Percentiles rank a stretch among this genome's conserved stretches.
phyloP scores from a whole-genome alignment of 116 monocot species.

The Posidonia oceanica region DNA sequence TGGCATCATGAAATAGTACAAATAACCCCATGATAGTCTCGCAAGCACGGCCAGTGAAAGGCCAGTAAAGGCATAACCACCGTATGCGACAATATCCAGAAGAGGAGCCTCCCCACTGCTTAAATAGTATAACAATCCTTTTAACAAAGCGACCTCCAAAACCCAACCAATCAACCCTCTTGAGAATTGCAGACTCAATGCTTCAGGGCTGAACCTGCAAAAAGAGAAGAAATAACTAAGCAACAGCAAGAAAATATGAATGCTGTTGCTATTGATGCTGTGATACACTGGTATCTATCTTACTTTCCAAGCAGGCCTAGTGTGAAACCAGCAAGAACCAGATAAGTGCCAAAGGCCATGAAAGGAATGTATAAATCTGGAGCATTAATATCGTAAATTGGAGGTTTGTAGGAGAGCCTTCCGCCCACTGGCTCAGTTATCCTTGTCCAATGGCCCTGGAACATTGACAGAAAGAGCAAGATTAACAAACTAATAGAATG shows the following conservation, averaged over 20 bases:
- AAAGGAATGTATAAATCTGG: slow-evolving; percentile 62
- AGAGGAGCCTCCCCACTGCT: slow-evolving; percentile 41
- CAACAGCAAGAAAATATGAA: background rate
- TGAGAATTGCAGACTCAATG: slow-evolving; percentile 28
- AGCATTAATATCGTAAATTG: slow-evolving; percentile 61
- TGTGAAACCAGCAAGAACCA: slow-evolving; percentile 43
- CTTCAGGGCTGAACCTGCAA: slow-evolving; percentile 42
- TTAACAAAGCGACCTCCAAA: slow-evolving; percentile 26
- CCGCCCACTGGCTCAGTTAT: slow-evolving; percentile 63
- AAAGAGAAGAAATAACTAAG: background rate
- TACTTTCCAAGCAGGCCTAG: slow-evolving; percentile 51
- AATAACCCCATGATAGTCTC: slow-evolving; percentile 24
- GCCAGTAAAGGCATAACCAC: slow-evolving; percentile 37
- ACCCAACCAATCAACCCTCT: slow-evolving; percentile 31
- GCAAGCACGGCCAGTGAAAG: slow-evolving; percentile 24
- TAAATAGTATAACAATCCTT: slow-evolving; percentile 24
- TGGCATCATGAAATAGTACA: slow-evolving; percentile 34
- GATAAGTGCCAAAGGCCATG: slow-evolving; percentile 64
- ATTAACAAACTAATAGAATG: background rate
- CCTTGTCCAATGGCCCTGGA: slow-evolving; percentile 70
- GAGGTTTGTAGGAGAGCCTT: slow-evolving; percentile 60
- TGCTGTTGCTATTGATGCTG: background rate
- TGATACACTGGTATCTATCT: background rate
- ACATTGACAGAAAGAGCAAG: background rate
- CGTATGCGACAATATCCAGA: slow-evolving; percentile 34